A percentile compares a stretch with the other conserved stretches of the same genome.
Conservation (phyloP, 495 filamentous ascomycete genomes). For the Chaetomium cochliodes region DNA sequence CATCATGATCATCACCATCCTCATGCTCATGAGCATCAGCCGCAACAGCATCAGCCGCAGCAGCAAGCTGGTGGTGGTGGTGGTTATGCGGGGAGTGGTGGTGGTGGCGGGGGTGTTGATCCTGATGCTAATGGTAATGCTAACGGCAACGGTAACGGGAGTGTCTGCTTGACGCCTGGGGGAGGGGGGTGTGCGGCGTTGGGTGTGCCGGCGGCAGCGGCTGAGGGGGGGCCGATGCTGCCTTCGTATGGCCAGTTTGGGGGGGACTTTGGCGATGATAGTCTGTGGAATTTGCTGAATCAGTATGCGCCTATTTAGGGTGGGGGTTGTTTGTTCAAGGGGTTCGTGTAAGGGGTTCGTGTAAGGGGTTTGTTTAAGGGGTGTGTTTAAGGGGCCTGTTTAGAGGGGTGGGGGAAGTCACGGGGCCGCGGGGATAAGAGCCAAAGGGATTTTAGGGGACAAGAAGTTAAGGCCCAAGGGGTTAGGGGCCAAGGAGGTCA, state of each 20-base stretch:
- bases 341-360: too few relatives aligned
- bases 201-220: background rate
- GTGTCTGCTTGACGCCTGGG: background rate
- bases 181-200: background rate
- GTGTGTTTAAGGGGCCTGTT: too few relatives aligned
- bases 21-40: background rate
- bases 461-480: too few relatives aligned
- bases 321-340: background rate
- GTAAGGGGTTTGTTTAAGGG: too few relatives aligned
- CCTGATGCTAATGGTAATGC: background rate
- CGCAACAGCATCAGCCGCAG: background rate
- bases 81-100: too few relatives aligned
- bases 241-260: conserved; percentile 37
- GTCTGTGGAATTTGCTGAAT: conserved; percentile 55
- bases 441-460: too few relatives aligned
- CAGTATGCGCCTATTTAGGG: conserved; percentile 37
- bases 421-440: background rate
- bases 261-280: conserved; percentile 53
- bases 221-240: conserved; percentile 5
- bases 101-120: background rate
- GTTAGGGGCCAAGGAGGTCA: too few relatives aligned
- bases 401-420: background rate
- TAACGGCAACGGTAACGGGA: background rate
- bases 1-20: too few relatives aligned
- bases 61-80: background rate